Conservation (phyloP, 192 early-diverging fungal species). For the Podila epicladia region DNA sequence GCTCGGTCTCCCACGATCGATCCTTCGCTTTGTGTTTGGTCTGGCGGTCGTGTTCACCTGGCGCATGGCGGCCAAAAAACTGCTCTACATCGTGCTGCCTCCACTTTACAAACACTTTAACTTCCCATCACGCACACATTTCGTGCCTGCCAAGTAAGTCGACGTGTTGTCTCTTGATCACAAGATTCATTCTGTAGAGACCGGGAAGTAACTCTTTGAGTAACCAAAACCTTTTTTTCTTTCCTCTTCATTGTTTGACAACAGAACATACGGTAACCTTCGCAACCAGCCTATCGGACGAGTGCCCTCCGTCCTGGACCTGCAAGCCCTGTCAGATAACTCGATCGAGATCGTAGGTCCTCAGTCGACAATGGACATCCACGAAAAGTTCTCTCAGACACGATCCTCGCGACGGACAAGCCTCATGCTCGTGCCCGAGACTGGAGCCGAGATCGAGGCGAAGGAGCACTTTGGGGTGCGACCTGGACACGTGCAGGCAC, state of each 20-base stretch:
- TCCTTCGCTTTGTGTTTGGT: constrained; percentile 52
- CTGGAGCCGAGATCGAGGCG: constrained; percentile 15
- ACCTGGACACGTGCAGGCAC: constrained; percentile 5
- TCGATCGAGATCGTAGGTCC: constrained; percentile 57
- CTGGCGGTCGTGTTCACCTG: constrained; percentile 60
- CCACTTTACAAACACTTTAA: constrained; percentile 64
- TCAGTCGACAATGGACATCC: constrained; percentile 63
- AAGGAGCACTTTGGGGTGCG: constrained; percentile 40
- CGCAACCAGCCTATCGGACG: constrained; percentile 42
- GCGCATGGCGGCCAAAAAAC: constrained; percentile 60
- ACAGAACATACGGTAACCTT: constrained; percentile 43
- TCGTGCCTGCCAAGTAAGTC: constrained; percentile 47
- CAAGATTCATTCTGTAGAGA: too few species aligned
- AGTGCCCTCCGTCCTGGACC: constrained; percentile 42
- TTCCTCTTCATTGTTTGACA: too few species aligned
- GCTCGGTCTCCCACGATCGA: constrained; percentile 20
- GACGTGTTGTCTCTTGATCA: too few species aligned
- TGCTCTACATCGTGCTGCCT: constrained; percentile 57
- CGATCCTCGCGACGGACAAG: constrained; percentile 25
- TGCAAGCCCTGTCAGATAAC: constrained; percentile 39
- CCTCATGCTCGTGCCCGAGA: not conserved
- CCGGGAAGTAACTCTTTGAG: too few species aligned
- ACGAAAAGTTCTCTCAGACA: constrained; percentile 54
- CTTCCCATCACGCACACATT: constrained; percentile 54
- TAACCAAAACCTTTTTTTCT: not conserved